Evolutionary conservation across 192 early-diverging fungal genomes (phyloP), one percentile per base, ranked within the genome.

Genomic region (Oehlia diaphana): DNA sequence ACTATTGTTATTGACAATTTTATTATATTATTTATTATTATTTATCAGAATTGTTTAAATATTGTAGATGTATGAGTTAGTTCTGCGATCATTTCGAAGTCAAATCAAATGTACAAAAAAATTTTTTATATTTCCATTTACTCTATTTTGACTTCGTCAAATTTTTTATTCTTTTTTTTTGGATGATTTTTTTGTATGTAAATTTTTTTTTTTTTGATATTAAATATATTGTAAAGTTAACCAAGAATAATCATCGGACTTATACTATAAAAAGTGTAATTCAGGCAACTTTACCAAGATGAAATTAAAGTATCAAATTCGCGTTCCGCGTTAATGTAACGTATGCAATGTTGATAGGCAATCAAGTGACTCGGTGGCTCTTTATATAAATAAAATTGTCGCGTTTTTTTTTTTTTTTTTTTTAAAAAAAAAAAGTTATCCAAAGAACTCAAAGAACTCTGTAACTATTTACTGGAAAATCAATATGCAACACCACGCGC

Each of bases 271-370:
- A 37, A 37, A 4, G 21, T 9, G n/a, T 63, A 16, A 9, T 64
- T 26, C 63, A 26, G 63, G n/a, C 2, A 26, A 64, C 16, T 64
- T 23, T 21, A 64, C 9, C 9, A 12, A 26, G 26, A 28, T 64
- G 6, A 47, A 47, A 12, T 9, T 47, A 12, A 12, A 47, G 44
- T 26, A 64, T 64, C 63, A 67, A 5, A 35, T 31, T 35, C 65
- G 65, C 65, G 65, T 28, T 5, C 28, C 65, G 65, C 65, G 65
- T 67, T 67, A 10, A 66, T 66, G 64, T 13, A 66, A 66, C 64
- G 35, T 4, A 42, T 42, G 39, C 5, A 42, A 42, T 6, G 39
- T 42, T 42, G 39, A 42, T 42, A 7, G 39, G 63, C n/a, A 64
- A 64, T 64, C n/a, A 28, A 28, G 63, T n/a, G 9, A 64, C 9